Conservation (phyloP, 208 protist species). For the Herpetomonas samuelpessoai region DNA sequence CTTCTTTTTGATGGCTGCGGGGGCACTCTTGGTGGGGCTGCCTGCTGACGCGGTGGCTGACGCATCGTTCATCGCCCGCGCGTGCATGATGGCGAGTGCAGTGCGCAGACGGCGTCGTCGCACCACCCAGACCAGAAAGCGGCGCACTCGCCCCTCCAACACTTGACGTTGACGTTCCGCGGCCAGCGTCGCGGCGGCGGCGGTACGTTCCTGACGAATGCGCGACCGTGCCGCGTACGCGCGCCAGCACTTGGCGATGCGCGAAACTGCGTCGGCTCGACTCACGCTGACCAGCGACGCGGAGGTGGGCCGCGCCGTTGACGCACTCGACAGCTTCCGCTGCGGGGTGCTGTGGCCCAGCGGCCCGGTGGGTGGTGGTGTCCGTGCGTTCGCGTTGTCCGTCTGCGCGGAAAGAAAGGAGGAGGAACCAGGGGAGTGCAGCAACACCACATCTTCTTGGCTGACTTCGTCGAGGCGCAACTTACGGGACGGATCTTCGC, state of each 20-base stretch:
- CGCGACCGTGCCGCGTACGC: not conserved
- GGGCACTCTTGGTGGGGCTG: not conserved
- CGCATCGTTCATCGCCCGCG: conserved; percentile 6
- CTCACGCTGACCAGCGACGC: too few species aligned
- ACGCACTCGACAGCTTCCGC: too few species aligned
- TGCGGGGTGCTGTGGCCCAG: too few species aligned
- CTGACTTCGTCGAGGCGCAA: not conserved
- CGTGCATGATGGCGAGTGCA: conserved; percentile 14
- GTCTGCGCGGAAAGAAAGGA: too few species aligned
- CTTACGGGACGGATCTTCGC: not conserved
- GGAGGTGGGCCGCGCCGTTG: too few species aligned
- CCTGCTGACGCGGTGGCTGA: not conserved
- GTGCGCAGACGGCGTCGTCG: conserved; percentile 26
- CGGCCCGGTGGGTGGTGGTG: too few species aligned
- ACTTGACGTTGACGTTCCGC: conserved; percentile 21
- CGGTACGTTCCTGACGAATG: conserved; percentile 5
- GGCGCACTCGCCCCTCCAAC: conserved; percentile 20
- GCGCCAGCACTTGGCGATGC: not conserved
- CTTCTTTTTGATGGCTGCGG: conserved; percentile 3
- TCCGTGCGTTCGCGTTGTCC: too few species aligned
- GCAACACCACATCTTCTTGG: too few species aligned
- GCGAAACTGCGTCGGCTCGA: not conserved
- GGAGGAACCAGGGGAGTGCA: too few species aligned
- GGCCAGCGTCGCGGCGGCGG: conserved; percentile 12
- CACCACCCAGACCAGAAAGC: conserved; percentile 28